phyloP scores from a whole-genome alignment of 2,329 filamentous ascomycete genomes.

The Hypoxylon sp. region DNA sequence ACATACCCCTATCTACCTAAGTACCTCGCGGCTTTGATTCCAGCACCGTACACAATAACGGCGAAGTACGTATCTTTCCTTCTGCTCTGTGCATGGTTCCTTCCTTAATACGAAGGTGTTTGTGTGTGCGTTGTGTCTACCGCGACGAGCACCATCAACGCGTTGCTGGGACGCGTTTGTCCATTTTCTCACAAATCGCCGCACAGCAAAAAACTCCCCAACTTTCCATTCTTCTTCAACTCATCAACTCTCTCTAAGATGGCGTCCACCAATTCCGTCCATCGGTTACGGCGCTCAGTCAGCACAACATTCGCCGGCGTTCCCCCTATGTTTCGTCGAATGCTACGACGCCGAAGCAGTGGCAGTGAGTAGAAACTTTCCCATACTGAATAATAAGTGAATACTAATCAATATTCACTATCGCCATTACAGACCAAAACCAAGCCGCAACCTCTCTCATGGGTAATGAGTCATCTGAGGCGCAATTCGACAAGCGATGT shows the following conservation, averaged over 20 bases:
- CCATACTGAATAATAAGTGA: neutral
- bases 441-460: neutral
- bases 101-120: neutral
- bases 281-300: neutral
- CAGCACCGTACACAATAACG: neutral
- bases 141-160: neutral
- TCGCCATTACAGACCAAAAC: neutral
- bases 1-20: neutral
- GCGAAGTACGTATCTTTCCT: neutral
- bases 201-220: neutral
- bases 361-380: neutral
- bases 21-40: neutral
- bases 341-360: neutral
- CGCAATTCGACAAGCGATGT: neutral
- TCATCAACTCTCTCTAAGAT: neutral
- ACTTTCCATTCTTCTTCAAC: neutral
- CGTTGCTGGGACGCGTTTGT: neutral
- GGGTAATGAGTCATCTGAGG: neutral
- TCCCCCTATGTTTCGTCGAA: neutral
- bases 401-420: neutral
- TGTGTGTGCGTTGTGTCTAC: neutral
- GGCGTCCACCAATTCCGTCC: neutral
- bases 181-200: constrained; percentile 1
- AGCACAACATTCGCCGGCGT: neutral
- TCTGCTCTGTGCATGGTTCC: neutral